Base-by-base conservation (phyloP, 1,284 basidiomycete species). In the Neolentinus lepideus region DNA sequence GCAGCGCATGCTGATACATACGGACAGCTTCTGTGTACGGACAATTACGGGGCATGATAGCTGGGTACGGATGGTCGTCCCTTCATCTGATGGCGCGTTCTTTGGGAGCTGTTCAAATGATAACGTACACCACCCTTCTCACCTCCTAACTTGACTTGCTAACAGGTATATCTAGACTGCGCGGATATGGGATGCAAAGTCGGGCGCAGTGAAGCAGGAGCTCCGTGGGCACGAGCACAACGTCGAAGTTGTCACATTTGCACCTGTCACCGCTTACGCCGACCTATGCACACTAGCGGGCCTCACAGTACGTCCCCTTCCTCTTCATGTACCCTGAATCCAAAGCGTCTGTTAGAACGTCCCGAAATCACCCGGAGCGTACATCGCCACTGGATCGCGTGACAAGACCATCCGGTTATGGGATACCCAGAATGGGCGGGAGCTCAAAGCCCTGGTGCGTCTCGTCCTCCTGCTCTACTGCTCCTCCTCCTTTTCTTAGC, bases 371-470 rank as follows among this genome's bases (percentile, higher is more conserved):
- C 73, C 72, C 3, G 80, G 78, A 1, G 69, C 76, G 25, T 95
- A 85, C 64, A 77, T 90, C 0, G 88, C 86, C 1, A 93, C 92
- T 0, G 93, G 90, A 0, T 88, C 88, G 33, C 78, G 93, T 66
- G 93, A 96, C 73, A 95, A 93, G 76, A 84, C 84, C 2, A 90
- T 96, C 68, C 87, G 85, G 61, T 69, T 96, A 21, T 96, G 93
- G 93, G 92, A 95, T 65, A 77, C 81, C 0, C 76, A 83, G 56
- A 84, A 81, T 51, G 92, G 94, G 11, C 90, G 88, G 66, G 81
- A 83, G 63, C 62, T 90, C n/a, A 76, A 80, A 61, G 81, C 77
- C 27, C 71, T 90, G 48, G 81, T 83, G 56, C 57, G 73, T 66
- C 51, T 26, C 36, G 25, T n/a, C 52, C 21, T 52, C 54, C 27